phyloP scores from a whole-genome alignment of 495 filamentous ascomycete genomes.

The Penicillium maclennaniae region DNA sequence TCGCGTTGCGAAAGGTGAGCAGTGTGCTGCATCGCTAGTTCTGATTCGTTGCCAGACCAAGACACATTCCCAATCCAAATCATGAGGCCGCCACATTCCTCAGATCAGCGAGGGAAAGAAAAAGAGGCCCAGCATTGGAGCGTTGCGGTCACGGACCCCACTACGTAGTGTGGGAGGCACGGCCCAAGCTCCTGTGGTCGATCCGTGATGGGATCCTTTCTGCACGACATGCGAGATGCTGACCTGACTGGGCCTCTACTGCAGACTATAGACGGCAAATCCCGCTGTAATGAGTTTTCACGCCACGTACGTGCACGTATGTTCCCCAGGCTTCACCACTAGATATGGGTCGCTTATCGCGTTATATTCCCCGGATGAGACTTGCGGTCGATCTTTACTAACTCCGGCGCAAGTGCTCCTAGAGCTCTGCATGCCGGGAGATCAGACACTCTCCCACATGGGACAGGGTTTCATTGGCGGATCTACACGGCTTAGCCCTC shows the following conservation, averaged over 20 bases:
- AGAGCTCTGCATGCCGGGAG: conserved; percentile 15
- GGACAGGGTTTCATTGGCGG: conserved; percentile 25
- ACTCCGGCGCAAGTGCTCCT: conserved; percentile 6
- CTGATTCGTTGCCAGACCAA: conserved; percentile 2
- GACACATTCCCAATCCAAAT: conserved; percentile 30
- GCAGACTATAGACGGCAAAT: neutral
- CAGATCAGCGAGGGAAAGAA: conserved; percentile 2
- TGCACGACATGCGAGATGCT: conserved; percentile 24
- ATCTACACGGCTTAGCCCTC: conserved; percentile 9
- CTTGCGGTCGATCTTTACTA: conserved; percentile 16
- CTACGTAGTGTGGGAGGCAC: conserved; percentile 10
- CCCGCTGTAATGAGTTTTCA: neutral
- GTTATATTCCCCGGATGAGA: neutral
- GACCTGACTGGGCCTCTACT: neutral
- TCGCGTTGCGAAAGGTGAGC: neutral
- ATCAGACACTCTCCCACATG: conserved; percentile 17
- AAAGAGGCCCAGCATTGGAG: conserved; percentile 12
- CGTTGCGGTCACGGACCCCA: conserved; percentile 16
- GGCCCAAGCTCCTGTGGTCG: conserved; percentile 26
- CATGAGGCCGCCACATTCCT: conserved; percentile 22
- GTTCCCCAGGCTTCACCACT: neutral
- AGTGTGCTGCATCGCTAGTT: neutral
- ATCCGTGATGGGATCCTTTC: conserved; percentile 18
- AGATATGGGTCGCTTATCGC: neutral
- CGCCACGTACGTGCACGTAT: neutral